Evolutionary conservation across 345 rosid genomes (phyloP).

Genomic region (Aquilaria sinensis): DNA sequence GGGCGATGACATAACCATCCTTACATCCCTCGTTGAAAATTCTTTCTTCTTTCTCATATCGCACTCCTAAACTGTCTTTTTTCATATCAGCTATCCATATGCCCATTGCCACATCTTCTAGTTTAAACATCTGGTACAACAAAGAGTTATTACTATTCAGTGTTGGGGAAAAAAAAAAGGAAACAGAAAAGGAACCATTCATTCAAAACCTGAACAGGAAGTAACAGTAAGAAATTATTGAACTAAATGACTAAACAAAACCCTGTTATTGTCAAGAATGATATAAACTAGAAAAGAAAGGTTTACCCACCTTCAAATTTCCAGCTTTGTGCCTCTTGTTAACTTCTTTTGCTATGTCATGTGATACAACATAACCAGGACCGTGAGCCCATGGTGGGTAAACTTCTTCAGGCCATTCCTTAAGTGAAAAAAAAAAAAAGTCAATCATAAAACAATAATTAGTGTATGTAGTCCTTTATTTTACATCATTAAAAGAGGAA

Average conservation of each 20-base stretch:
- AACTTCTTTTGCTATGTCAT: constrained; percentile 70
- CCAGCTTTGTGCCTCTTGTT: constrained; percentile 47
- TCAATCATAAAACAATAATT: background rate
- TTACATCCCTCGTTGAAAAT: constrained; percentile 73
- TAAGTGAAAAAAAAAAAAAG: constrained; percentile 7
- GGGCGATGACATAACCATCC: constrained; percentile 85
- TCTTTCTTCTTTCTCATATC: constrained; percentile 64
- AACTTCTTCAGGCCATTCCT: constrained; percentile 83
- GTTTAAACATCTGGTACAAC: constrained; percentile 79
- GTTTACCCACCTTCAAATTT: constrained; percentile 47
- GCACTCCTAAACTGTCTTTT: constrained; percentile 60
- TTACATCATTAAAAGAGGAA: too few relatives aligned
- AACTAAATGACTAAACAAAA: background rate
- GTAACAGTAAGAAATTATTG: too few relatives aligned
- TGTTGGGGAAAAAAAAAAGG: background rate
- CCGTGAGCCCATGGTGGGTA: constrained; percentile 98
- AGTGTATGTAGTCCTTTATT: background rate
- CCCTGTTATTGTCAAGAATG: background rate
- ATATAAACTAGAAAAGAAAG: background rate
- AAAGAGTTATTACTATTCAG: background rate
- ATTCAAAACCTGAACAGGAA: background rate
- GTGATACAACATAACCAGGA: constrained; percentile 85
- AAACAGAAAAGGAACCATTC: background rate
- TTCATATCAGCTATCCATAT: constrained; percentile 77
- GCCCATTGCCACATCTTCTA: constrained; percentile 98